Base-by-base conservation (phyloP, 345 rosid species). In the Arabis alpina region DNA sequence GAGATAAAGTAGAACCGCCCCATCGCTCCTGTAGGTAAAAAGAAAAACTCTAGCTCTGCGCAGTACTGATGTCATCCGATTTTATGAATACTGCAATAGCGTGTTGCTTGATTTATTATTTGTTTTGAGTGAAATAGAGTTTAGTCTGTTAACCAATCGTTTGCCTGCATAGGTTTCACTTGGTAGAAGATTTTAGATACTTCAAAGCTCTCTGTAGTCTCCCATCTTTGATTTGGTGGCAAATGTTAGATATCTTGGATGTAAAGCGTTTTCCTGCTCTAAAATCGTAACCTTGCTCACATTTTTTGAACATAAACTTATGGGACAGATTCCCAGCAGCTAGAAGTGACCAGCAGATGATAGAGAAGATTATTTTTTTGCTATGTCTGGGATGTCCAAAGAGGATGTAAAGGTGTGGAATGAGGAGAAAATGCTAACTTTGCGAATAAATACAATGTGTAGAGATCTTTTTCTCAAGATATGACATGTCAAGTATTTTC, bases 351-450 rank as follows among this genome's bases (percentile, higher is more conserved):
- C 82, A 84, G 63, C 82, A 85, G 64, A 85, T 86, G 87, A 84
- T 85, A 82, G 90, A 87, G 58, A 49, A 81, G 70, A 78, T 85
- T 85, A 82, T n/a, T 86, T 86, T 19, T 12, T 88, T 14, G 88
- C 81, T 79, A 81, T 88, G 89, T 88, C 87, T 6, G 88, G 95
- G 30, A 85, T 88, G 87, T 86, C 82, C 4, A 86, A 75, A 61
- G 78, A 83, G 8, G 92, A 91, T 64, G 88, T 86, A 2, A 88
- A 75, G 70, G 76, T 86, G 9, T 84, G 82, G 86, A 86, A 84
- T 0, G 94, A 87, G 78, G 89, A 89, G 74, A 84, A 78, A 42
- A 82, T 77, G 80, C 61, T 83, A 52, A 62, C 69, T 34, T 54
- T 63, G 57, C 51, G 39, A 54, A 32, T 61, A 28, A 24, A 51